Conservation (phyloP, 2,329 filamentous ascomycete species). For the Verticillium longisporum region DNA sequence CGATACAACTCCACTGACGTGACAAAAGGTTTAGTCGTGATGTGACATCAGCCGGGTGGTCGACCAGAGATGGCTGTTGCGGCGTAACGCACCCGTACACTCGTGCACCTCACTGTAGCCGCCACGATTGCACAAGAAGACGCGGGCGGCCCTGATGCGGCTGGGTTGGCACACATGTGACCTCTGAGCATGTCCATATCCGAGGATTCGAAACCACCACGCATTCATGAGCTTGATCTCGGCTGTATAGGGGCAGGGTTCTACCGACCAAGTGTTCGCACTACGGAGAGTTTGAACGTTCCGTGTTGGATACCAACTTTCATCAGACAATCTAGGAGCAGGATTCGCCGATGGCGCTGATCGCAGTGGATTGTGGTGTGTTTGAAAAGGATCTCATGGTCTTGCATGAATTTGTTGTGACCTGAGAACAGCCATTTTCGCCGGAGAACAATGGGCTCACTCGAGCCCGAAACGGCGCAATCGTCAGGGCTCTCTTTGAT, state of each 20-base stretch:
- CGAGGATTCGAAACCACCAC: not conserved
- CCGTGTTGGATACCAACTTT: no score
- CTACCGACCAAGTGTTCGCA: no score
- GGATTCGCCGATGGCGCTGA: no score
- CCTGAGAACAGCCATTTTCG: no score
- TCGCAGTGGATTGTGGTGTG: no score
- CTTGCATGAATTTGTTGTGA: no score
- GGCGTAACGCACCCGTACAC: not conserved
- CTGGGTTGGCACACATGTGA: not conserved
- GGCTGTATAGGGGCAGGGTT: not conserved
- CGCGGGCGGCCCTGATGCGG: not conserved
- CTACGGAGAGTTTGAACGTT: no score
- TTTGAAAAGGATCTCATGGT: no score
- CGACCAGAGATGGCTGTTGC: not conserved
- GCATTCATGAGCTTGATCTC: not conserved
- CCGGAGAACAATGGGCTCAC: not conserved
- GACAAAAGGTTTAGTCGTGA: no score
- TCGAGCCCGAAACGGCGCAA: constrained; percentile 9
- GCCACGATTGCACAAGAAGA: not conserved
- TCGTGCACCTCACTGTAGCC: not conserved
- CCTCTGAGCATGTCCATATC: not conserved
- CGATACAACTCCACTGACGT: no score
- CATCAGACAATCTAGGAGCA: no score
- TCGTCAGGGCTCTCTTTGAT: constrained; percentile 58
- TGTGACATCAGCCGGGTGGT: no score